phyloP scores from a whole-genome alignment of 2,329 filamentous ascomycete genomes.

The Pseudogymnoascus sp. region DNA sequence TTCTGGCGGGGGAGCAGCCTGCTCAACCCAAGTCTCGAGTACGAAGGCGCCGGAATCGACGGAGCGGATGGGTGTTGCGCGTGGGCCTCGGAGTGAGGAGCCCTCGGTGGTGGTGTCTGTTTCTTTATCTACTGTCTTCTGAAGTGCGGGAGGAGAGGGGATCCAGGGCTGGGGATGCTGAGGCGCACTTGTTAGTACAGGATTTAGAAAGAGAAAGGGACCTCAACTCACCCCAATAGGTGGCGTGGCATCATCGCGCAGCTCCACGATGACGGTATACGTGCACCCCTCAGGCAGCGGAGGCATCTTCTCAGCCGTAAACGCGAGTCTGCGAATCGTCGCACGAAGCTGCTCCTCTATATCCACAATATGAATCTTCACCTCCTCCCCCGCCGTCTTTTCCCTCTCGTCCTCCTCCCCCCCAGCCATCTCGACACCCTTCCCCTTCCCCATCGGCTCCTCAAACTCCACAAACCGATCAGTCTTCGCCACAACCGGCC shows the following conservation, averaged over 20 bases:
- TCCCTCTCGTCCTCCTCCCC: slow-evolving; percentile 9
- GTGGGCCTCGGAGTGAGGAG: slow-evolving; percentile 40
- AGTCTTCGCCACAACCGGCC: slow-evolving; percentile 28
- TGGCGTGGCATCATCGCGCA: slow-evolving; percentile 44
- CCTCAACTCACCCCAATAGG: slow-evolving; percentile 46
- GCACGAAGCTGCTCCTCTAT: slow-evolving; percentile 66
- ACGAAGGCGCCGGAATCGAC: slow-evolving; percentile 57
- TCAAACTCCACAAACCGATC: slow-evolving; percentile 31
- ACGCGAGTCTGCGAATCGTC: slow-evolving; percentile 53
- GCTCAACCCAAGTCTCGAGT: slow-evolving; percentile 63
- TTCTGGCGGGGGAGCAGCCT: slow-evolving; percentile 31
- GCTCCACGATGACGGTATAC: slow-evolving; percentile 68
- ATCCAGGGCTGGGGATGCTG: slow-evolving; percentile 55
- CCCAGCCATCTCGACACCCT: neutral
- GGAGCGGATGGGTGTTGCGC: slow-evolving; percentile 51
- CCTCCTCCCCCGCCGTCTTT: slow-evolving; percentile 11
- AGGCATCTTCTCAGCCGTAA: slow-evolving; percentile 47
- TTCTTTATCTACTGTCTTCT: slow-evolving; percentile 27
- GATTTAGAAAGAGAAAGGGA: neutral
- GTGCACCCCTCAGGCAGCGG: slow-evolving; percentile 57
- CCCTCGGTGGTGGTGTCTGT: slow-evolving; percentile 19
- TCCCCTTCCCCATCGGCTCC: slow-evolving; percentile 11
- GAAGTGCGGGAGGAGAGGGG: slow-evolving; percentile 38
- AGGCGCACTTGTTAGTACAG: slow-evolving; percentile 10
- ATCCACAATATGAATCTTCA: slow-evolving; percentile 44